Percentiles rank a stretch among this genome's conserved stretches.
phyloP scores from a whole-genome alignment of 805 yeast genomes.

The Clavispora asparagi region DNA sequence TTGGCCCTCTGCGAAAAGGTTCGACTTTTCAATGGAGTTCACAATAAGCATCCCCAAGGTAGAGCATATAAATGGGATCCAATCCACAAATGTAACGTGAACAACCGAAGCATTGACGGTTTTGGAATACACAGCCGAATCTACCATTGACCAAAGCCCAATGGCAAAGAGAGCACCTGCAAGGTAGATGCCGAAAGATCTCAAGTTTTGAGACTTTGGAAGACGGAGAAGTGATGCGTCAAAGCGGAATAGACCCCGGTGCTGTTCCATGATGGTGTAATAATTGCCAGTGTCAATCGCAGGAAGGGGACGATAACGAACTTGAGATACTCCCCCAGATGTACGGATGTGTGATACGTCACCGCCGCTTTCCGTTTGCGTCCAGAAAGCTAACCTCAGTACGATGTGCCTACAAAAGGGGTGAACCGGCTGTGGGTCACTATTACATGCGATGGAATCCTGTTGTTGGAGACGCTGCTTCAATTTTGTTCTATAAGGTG shows the following conservation, averaged over 20 bases:
- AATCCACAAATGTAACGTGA: constrained; percentile 87
- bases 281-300: not conserved
- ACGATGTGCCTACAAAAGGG: no score
- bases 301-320: not conserved
- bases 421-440: no score
- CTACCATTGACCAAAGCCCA: constrained; percentile 87
- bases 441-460: no score
- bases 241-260: constrained; percentile 58
- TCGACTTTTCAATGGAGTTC: constrained; percentile 65
- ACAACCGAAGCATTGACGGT: constrained; percentile 80
- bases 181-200: constrained; percentile 72
- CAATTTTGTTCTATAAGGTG: not conserved
- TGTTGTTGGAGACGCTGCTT: no score
- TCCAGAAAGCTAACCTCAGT: no score
- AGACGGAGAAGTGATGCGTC: constrained; percentile 47
- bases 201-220: constrained; percentile 65
- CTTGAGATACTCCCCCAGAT: not conserved
- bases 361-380: not conserved
- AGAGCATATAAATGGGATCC: constrained; percentile 91
- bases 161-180: constrained; percentile 74
- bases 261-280: constrained; percentile 30
- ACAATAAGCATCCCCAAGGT: constrained; percentile 84
- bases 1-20: constrained; percentile 41
- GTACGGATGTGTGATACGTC: not conserved
- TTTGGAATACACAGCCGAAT: constrained; percentile 81